Conservation (phyloP, 2,329 filamentous ascomycete species). For the Colletotrichum australisinense region DNA sequence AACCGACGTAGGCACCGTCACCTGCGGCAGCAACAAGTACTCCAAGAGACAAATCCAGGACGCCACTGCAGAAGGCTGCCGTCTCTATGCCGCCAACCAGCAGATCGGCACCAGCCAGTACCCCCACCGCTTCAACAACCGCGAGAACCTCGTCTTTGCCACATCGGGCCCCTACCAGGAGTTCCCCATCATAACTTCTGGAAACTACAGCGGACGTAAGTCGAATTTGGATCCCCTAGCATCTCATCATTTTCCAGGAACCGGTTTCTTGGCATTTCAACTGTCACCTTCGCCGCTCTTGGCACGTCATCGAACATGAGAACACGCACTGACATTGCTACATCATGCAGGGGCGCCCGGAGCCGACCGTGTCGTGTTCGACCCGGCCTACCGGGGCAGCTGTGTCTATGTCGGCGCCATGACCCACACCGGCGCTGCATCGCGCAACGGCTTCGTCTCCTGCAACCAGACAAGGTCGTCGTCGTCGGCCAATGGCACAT, state of each 20-base stretch:
- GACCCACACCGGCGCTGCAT: constrained; percentile 77
- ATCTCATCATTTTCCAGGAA: not conserved
- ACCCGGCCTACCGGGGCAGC: constrained; percentile 44
- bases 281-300: not conserved
- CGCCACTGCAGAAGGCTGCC: constrained; percentile 35
- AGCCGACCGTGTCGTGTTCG: constrained; percentile 75
- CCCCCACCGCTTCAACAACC: constrained; percentile 53
- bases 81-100: constrained; percentile 23
- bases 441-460: constrained; percentile 73
- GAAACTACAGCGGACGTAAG: constrained; percentile 50
- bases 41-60: constrained; percentile 29
- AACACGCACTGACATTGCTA: constrained; percentile 12
- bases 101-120: constrained; percentile 40
- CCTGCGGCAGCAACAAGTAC: constrained; percentile 29
- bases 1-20: not conserved
- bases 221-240: constrained; percentile 15
- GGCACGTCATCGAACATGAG: not conserved
- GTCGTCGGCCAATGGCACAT: not conserved
- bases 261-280: not conserved
- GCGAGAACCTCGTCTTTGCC: constrained; percentile 50
- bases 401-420: constrained; percentile 72
- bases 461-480: constrained; percentile 50
- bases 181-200: constrained; percentile 49
- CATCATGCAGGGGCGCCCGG: constrained; percentile 65
- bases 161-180: constrained; percentile 50